Conservation (phyloP, 108 stramenopile genomes). For the Conticribra weissflogii region DNA sequence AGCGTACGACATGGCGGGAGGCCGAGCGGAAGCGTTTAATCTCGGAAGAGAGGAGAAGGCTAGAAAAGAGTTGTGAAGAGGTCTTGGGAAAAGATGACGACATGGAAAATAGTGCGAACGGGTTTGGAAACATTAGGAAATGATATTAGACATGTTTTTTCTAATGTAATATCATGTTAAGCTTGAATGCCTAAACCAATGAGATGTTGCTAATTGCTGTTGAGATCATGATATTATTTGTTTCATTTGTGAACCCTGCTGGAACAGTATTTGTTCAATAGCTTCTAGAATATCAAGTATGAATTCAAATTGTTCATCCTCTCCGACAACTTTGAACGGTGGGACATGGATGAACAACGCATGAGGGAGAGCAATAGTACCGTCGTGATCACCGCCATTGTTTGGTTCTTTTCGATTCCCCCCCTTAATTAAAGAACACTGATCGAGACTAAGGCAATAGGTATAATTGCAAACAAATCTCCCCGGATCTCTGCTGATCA, state of each 20-base stretch:
- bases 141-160: no score
- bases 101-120: no score
- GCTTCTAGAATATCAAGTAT: constrained; percentile 49
- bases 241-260: no score
- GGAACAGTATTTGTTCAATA: constrained; percentile 8
- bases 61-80: constrained; percentile 34
- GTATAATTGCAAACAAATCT: constrained; percentile 89
- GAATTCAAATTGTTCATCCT: constrained; percentile 58
- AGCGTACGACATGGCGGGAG: constrained; percentile 48
- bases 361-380: constrained; percentile 3
- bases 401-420: constrained; percentile 10
- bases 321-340: constrained; percentile 46
- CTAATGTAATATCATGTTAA: no score
- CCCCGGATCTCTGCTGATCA: constrained; percentile 74
- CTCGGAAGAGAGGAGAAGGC: constrained; percentile 19
- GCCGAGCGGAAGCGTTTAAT: constrained; percentile 24
- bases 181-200: no score
- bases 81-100: constrained; percentile 17
- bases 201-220: no score
- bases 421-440: constrained; percentile 36
- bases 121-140: no score
- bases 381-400: background rate
- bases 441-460: constrained; percentile 72
- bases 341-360: constrained; percentile 84
- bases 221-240: no score